Evolutionary conservation across 768 basidiomycete genomes (phyloP).

Genomic region (Termitomyces sp.): DNA sequence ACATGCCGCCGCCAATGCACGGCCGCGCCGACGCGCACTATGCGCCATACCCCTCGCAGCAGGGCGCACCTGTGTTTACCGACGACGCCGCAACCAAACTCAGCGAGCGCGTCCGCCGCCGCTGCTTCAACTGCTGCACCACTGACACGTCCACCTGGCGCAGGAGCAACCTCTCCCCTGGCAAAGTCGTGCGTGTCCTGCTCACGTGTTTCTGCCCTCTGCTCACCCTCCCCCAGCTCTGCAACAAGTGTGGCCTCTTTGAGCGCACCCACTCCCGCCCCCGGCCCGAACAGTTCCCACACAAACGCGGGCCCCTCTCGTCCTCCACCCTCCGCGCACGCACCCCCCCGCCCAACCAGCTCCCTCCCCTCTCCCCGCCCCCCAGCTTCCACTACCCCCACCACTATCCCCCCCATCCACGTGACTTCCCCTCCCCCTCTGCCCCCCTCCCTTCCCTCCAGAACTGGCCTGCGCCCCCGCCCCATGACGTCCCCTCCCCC

Average conservation of each 20-base stretch:
- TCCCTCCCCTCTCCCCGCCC: background rate
- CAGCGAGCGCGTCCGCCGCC: conserved; percentile 66
- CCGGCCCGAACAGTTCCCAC: conserved; percentile 76
- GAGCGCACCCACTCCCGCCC: conserved; percentile 78
- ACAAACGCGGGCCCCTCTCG: conserved; percentile 68
- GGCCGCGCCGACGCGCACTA: background rate
- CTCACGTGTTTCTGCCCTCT: conserved; percentile 1
- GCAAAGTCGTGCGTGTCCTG: conserved; percentile 55
- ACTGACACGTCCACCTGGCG: conserved; percentile 84
- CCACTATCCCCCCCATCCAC: background rate
- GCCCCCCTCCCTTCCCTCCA: background rate
- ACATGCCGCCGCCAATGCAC: conserved; percentile 12
- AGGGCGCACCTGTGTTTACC: conserved; percentile 38
- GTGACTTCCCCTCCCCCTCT: background rate
- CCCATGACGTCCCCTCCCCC: background rate
- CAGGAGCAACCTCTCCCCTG: conserved; percentile 68
- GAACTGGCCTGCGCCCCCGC: background rate
- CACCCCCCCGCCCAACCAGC: background rate
- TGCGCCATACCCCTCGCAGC: conserved; percentile 25
- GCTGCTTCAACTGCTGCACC: conserved; percentile 83
- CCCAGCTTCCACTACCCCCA: background rate
- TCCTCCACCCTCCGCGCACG: conserved; percentile 30
- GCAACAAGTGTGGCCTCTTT: conserved; percentile 75
- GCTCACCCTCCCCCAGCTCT: conserved; percentile 30
- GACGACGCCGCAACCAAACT: conserved; percentile 81